Evolutionary conservation across 2,329 filamentous ascomycete genomes (phyloP).

Genomic region (Cladosporium sp.): DNA sequence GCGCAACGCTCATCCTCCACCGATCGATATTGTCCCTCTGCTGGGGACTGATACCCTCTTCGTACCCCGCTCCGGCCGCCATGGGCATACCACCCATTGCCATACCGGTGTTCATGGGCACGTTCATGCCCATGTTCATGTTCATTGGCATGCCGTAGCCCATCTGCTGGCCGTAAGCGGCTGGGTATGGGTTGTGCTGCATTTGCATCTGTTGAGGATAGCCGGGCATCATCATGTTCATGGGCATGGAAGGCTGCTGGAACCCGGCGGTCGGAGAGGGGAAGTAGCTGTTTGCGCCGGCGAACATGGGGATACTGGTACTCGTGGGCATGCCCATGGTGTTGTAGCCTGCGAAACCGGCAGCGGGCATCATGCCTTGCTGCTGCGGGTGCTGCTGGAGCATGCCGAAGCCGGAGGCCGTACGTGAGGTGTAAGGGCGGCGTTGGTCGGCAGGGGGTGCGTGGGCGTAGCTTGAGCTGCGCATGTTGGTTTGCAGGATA

Average conservation of each 20-base stretch:
- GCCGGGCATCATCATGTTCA: conserved; percentile 1
- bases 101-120: not conserved
- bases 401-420: conserved; percentile 11
- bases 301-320: conserved; percentile 27
- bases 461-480: conserved; percentile 33
- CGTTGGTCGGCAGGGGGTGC: conserved; percentile 39
- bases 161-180: conserved; percentile 9
- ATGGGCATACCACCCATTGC: conserved; percentile 18
- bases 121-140: conserved; percentile 1
- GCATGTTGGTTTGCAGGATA: conserved; percentile 38
- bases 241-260: conserved; percentile 11
- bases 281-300: conserved; percentile 29
- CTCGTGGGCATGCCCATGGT: conserved; percentile 23
- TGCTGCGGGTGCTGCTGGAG: not conserved
- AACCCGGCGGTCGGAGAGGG: conserved; percentile 32
- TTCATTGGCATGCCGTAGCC: conserved; percentile 23
- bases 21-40: conserved; percentile 61
- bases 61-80: conserved; percentile 29
- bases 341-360: conserved; percentile 23
- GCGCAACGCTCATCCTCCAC: conserved; percentile 54
- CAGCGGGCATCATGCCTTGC: conserved; percentile 23
- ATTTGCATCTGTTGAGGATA: conserved; percentile 11
- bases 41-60: conserved; percentile 47
- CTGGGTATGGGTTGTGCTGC: conserved; percentile 10
- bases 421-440: conserved; percentile 20